Base-by-base conservation (phyloP, 2,329 filamentous ascomycete species). In the Gremmenia infestans region DNA sequence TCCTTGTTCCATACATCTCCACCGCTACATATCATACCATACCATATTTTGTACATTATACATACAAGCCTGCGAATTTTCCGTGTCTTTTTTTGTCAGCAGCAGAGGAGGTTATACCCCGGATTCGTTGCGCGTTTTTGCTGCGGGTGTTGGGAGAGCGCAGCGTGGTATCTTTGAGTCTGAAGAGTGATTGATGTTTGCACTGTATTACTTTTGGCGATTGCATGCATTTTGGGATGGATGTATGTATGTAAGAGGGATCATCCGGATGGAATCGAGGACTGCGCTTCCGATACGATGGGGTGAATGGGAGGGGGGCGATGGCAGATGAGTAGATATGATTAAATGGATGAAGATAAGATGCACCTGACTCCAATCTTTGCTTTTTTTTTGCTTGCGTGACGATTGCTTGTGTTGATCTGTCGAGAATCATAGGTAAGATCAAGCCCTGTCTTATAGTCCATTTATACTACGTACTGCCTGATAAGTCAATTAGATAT, bases 81-180 rank as follows among this genome's bases (percentile, higher is more conserved):
- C 50, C 23, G 15, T 28, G 37, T 55, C 32, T 17, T 51, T 51
- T 25, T 50, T 55, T 50, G 19, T n/a, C 14, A 32, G 23, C 19
- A 49, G 55, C 55, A 53, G 50, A 53, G 55, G 55, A 57, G 55
- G 55, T 57, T 57, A 57, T 57, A 57, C 55, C 55, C 55, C 50
- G 53, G 51, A 56, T 45, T 52, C 43, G 43, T 40, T 53, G 53
- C 32, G 47, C 28, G 48, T 28, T 36, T 51, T 32, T 32, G 28
- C 28, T 32, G 28, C 28, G 28, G 28, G 39, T 42, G 39, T 42
- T 42, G 39, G 7, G 11, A 15, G 15, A n/a, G 39, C 17, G 15
- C 9, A n/a, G 39, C 15, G 15, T 42, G 17, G 15, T 42, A 42
- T 42, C 7, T 42, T 42, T 17, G 15, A 42, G 39, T 42, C 2